Evolutionary conservation across 2,329 filamentous ascomycete genomes (phyloP), one percentile per base, ranked within the genome.

Genomic region (Dendrostoma leiphaemia): DNA sequence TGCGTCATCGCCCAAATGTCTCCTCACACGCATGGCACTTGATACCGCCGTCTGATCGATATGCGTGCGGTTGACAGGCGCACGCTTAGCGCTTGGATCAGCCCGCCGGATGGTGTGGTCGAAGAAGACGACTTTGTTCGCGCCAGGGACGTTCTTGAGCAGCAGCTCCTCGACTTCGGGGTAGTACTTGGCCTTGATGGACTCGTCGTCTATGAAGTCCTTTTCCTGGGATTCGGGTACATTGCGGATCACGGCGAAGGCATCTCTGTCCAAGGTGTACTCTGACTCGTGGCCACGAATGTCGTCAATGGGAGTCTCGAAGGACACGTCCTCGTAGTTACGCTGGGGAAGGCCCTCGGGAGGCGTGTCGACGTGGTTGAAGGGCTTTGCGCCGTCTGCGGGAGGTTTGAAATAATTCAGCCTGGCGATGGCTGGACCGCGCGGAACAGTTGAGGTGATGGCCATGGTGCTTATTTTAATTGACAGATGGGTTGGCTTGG

Each of bases 51-150:
- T 94, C 71, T 96, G 91, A 68, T 96, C 91, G 59, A 96, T 88
- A 70, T 96, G 91, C 0, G 89, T 89, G 37, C 81, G 71, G 12
- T 77, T 82, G 0, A 95, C 90, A 2, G 91, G 90, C 1, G 74
- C 76, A 45, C 91, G 82, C n/a, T 70, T 69, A 0, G 88, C 81
- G 50, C 74, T 70, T 0, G 84, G 79, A 2, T 71, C 67, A 10
- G 82, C 76, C 38, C 88, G 82, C n/a, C 91, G 87, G 68, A 96
- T 83, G 7, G 91, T 96, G 74, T 96, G 89, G 75, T 96, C 91
- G 72, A 96, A 96, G 66, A 96, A 74, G 61, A 90, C 75, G 28
- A 96, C 76, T 4, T 79, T 78, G 53, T 81, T 78, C 24, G 82
- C 79, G 50, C 87, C 89, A 0, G 86, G 84, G 15, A 95, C 76